phyloP scores from a whole-genome alignment of 441 rosid species.

The Pelargonium australe region DNA sequence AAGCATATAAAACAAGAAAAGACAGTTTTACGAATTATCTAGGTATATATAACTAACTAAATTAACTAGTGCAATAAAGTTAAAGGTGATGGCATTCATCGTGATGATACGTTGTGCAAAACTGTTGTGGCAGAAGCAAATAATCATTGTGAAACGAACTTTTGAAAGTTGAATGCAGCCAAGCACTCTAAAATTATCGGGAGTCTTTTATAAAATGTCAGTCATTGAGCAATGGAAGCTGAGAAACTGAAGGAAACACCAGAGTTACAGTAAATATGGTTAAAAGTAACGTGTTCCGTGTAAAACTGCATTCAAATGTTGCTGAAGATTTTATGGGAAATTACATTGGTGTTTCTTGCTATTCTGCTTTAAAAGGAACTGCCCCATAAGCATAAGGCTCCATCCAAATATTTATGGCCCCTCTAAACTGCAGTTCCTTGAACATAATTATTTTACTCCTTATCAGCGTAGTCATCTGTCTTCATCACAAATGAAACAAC shows the following conservation, averaged over 20 bases:
- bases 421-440: conserved; percentile 2
- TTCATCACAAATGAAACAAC: not conserved
- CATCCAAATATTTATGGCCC: not conserved
- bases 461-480: not conserved
- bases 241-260: not conserved
- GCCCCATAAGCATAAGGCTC: not conserved
- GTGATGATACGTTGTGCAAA: not conserved
- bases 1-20: not conserved
- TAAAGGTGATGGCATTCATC: not conserved
- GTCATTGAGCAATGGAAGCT: not conserved
- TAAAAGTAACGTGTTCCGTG: not conserved
- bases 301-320: not conserved
- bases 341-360: not conserved
- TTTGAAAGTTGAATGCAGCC: not conserved
- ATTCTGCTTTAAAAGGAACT: not conserved
- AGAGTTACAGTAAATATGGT: not conserved
- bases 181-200: not conserved
- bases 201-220: not conserved
- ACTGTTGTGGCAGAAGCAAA: not conserved
- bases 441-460: not conserved
- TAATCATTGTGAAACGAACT: not conserved
- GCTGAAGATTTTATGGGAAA: not conserved
- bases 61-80: not conserved
- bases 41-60: too few species aligned
- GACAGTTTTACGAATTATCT: not conserved